Evolutionary conservation across 2,329 filamentous ascomycete genomes (phyloP).

Genomic region (Penicillium hesseltinei): DNA sequence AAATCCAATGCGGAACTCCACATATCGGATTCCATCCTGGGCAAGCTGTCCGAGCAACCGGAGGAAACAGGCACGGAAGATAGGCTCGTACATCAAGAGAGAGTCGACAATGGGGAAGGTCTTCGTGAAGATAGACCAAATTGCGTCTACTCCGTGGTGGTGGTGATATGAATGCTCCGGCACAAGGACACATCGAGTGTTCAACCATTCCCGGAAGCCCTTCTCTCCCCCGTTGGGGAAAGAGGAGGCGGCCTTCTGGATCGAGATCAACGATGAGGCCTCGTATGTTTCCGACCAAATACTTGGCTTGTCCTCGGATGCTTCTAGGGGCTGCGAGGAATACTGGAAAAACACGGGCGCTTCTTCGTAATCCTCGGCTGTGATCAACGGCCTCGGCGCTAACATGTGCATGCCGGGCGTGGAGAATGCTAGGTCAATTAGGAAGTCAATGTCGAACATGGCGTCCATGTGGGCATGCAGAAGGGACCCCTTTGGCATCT

Average conservation of each 20-base stretch:
- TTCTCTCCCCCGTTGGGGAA: constrained; percentile 70
- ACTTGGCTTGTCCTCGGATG: constrained; percentile 45
- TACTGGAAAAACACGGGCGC: constrained; percentile 63
- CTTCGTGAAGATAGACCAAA: constrained; percentile 77
- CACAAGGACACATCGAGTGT: constrained; percentile 68
- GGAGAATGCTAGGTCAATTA: constrained; percentile 68
- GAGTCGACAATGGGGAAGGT: constrained; percentile 72
- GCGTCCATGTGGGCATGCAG: constrained; percentile 83
- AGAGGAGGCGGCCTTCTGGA: constrained; percentile 63
- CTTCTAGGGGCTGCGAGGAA: constrained; percentile 47
- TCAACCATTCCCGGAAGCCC: constrained; percentile 77
- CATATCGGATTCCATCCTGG: constrained; percentile 81
- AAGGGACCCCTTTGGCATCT: constrained; percentile 76
- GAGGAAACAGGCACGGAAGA: constrained; percentile 73
- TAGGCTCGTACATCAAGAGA: constrained; percentile 85
- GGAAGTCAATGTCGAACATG: constrained; percentile 82
- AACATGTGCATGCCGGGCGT: constrained; percentile 72
- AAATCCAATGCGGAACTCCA: constrained; percentile 78
- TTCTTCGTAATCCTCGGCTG: constrained; percentile 52
- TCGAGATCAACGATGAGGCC: constrained; percentile 57
- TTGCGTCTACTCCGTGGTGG: constrained; percentile 76
- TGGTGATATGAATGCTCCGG: constrained; percentile 72
- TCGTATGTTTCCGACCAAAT: constrained; percentile 69
- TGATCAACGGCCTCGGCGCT: constrained; percentile 58
- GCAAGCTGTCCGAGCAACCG: constrained; percentile 68